Evolutionary conservation across 257 asterid species (phyloP), one percentile per base, ranked within the genome.

Genomic region (Nicotiana tomentosiformis): DNA sequence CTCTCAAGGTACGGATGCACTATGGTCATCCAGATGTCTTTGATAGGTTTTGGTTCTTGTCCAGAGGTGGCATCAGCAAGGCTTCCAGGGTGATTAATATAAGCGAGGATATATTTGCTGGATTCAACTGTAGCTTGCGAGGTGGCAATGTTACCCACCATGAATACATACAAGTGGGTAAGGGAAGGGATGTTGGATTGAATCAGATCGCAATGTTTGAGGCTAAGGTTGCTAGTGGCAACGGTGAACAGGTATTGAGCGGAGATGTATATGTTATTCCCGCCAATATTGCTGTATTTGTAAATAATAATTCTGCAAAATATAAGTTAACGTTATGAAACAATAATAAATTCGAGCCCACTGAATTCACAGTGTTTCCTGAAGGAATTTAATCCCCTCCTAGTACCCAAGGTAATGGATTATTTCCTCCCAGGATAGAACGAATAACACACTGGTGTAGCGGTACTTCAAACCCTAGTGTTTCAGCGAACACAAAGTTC

Each of bases 1-100:
- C 98, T 65, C 90, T 94, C 77, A 95, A 95, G 89, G 94, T 95
- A 15, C 88, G 99, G 43, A 95, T 95, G 99, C 99, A 95, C 85
- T 95, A 94, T 82, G 99, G 99, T 77, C 99, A 95, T 88, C 98
- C 99, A 9, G 99, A 95, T 88, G 98, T 95, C 83, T 95, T 95
- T 32, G 99, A 95, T 51, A 86, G 98, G 87, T 94, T 95, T 88
- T 95, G 99, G 99, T 95, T 95, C 83, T 80, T 95, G 93, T 88
- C 98, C 64, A 87, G 98, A 35, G 99, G 99, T 53, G 99, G 99
- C 78, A 89, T 95, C 72, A 94, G 98, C 91, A 95, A 95, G 88
- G 98, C 99, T 70, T 95, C 99, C 7, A 88, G 91, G 84, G 98
- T 94, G 84, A 95, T 95, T 26, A 95, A 95, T 78, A 95, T 95